A percentile compares a stretch with the other conserved stretches of the same genome.
Evolutionary conservation across 2,329 filamentous ascomycete species (phyloP).

Genomic region (Diaporthe aspalathi): DNA sequence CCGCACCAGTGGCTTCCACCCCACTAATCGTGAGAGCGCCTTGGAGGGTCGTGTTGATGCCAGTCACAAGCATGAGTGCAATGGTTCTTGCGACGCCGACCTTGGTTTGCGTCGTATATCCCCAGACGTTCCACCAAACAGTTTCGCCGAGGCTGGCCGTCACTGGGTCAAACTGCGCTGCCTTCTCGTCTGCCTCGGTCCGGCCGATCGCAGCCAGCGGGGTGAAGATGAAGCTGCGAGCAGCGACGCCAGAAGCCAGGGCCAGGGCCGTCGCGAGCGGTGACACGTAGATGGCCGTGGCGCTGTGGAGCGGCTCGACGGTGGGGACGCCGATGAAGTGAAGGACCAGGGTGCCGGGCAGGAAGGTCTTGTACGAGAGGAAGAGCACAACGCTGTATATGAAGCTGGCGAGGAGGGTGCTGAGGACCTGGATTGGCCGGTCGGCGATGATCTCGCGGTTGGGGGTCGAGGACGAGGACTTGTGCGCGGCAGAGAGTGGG

Average conservation of each 20-base stretch:
- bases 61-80: slow-evolving; percentile 67
- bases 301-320: slow-evolving; percentile 74
- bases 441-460: slow-evolving; percentile 76
- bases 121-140: slow-evolving; percentile 78
- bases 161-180: slow-evolving; percentile 70
- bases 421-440: slow-evolving; percentile 70
- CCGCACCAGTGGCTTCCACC: slow-evolving; percentile 76
- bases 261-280: slow-evolving; percentile 62
- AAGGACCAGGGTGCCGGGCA: slow-evolving; percentile 77
- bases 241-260: slow-evolving; percentile 73
- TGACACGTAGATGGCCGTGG: slow-evolving; percentile 66
- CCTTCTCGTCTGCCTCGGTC: slow-evolving; percentile 60
- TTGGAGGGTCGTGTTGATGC: slow-evolving; percentile 71
- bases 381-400: slow-evolving; percentile 83
- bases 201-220: slow-evolving; percentile 68
- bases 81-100: slow-evolving; percentile 73
- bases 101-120: slow-evolving; percentile 71
- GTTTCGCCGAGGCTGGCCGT: slow-evolving; percentile 76
- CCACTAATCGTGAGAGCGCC: slow-evolving; percentile 75
- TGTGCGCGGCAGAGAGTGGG: slow-evolving; percentile 72
- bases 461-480: slow-evolving; percentile 62
- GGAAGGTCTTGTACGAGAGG: slow-evolving; percentile 73
- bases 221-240: slow-evolving; percentile 81
- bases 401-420: slow-evolving; percentile 73
- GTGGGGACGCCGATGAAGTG: slow-evolving; percentile 80